Conservation (phyloP, 352 stramenopile species). For the Globisporangium okanoganense region DNA sequence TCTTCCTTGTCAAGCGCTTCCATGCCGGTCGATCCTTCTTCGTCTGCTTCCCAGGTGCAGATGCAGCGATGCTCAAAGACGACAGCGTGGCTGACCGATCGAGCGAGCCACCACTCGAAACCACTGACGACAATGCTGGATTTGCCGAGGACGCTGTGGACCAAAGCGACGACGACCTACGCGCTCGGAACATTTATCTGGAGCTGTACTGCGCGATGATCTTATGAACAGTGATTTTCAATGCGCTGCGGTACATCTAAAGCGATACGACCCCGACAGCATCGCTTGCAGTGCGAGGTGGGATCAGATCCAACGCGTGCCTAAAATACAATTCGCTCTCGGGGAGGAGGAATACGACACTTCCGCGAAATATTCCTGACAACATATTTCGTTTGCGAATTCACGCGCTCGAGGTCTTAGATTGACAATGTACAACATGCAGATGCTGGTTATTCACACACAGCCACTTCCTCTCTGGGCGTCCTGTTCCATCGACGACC, state of each 20-base stretch:
- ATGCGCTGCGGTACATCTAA: background rate
- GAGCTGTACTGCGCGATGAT: background rate
- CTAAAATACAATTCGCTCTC: background rate
- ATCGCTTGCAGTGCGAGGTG: background rate
- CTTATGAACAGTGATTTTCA: background rate
- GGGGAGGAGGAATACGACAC: too few relatives aligned
- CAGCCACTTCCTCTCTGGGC: background rate
- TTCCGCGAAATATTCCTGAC: too few relatives aligned
- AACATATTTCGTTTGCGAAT: too few relatives aligned
- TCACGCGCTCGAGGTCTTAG: too few relatives aligned
- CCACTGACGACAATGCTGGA: background rate
- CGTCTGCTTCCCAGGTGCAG: background rate
- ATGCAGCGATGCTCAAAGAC: background rate
- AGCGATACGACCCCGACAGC: background rate
- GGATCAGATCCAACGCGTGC: background rate
- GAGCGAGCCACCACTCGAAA: background rate
- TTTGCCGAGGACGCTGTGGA: background rate
- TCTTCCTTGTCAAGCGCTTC: conserved; percentile 12
- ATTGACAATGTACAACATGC: background rate
- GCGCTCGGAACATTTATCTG: background rate
- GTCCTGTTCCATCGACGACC: background rate
- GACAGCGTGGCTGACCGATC: background rate
- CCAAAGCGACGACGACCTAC: background rate
- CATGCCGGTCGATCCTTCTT: conserved; percentile 5
- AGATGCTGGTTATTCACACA: background rate